phyloP scores from a whole-genome alignment of 345 rosid genomes.

The Gynandropsis gynandra region DNA sequence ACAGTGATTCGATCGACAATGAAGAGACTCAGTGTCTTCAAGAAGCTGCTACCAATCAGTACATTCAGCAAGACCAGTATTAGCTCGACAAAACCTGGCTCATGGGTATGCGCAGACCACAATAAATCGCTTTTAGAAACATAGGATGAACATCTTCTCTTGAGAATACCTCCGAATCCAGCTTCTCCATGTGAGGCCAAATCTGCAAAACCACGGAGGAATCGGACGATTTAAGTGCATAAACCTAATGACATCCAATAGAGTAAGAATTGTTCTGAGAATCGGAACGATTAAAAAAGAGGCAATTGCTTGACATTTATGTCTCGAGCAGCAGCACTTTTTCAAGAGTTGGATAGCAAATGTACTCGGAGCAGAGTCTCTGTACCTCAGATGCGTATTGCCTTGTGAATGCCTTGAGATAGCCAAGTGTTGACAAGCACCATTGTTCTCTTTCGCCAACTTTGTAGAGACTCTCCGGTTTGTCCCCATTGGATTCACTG shows the following conservation, averaged over 20 bases:
- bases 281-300: neutral
- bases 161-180: constrained; percentile 57
- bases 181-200: constrained; percentile 78
- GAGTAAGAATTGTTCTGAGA: neutral
- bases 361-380: neutral
- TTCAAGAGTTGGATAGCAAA: neutral
- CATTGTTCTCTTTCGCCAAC: constrained; percentile 84
- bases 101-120: constrained; percentile 46
- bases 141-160: constrained; percentile 66
- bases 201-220: constrained; percentile 39
- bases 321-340: neutral
- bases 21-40: too few species aligned
- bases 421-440: constrained; percentile 89
- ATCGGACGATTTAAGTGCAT: neutral
- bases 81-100: constrained; percentile 19
- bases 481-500: constrained; percentile 51
- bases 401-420: constrained; percentile 79
- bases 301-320: neutral
- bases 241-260: neutral
- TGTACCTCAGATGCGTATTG: constrained; percentile 89
- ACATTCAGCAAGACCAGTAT: neutral
- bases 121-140: constrained; percentile 54
- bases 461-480: constrained; percentile 26
- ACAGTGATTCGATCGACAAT: too few species aligned
- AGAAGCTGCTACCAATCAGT: too few species aligned